A percentile compares a stretch with the other conserved stretches of the same genome.
phyloP scores from a whole-genome alignment of 2,329 filamentous ascomycete genomes.

The Alternaria dauci region DNA sequence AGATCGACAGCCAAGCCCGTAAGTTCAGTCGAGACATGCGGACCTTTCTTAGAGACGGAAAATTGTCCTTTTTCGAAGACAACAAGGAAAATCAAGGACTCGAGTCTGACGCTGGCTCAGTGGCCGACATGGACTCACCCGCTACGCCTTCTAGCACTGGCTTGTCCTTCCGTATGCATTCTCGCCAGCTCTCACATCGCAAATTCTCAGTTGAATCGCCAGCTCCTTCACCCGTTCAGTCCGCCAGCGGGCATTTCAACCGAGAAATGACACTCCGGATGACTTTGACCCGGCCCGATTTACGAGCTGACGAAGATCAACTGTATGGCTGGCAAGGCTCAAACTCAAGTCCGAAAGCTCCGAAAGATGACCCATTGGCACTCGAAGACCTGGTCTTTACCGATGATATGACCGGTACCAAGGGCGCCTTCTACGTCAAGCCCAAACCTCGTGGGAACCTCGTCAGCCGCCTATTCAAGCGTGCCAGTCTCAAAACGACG shows the following conservation, averaged over 20 bases:
- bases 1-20: slow-evolving; percentile 49
- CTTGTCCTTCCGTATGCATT: slow-evolving; percentile 43
- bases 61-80: slow-evolving; percentile 53
- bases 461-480: slow-evolving; percentile 48
- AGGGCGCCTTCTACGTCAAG: slow-evolving; percentile 57
- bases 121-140: slow-evolving; percentile 47
- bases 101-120: slow-evolving; percentile 45
- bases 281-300: slow-evolving; percentile 89
- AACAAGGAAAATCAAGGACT: slow-evolving; percentile 42
- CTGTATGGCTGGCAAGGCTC: slow-evolving; percentile 72
- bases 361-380: slow-evolving; percentile 62
- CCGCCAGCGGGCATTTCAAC: slow-evolving; percentile 51
- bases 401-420: slow-evolving; percentile 57
- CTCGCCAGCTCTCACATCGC: slow-evolving; percentile 41
- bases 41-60: slow-evolving; percentile 68
- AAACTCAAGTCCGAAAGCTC: slow-evolving; percentile 22
- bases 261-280: slow-evolving; percentile 96
- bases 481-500: slow-evolving; percentile 44
- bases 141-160: slow-evolving; percentile 49
- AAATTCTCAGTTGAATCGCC: slow-evolving; percentile 46
- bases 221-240: slow-evolving; percentile 34
- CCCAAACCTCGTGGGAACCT: slow-evolving; percentile 45
- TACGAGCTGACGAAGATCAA: slow-evolving; percentile 76
- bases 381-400: slow-evolving; percentile 61
- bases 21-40: slow-evolving; percentile 62